A percentile compares a stretch with the other conserved stretches of the same genome.
phyloP scores from a whole-genome alignment of 306 rosid genomes.

The Amphicarpaea edgeworthii region DNA sequence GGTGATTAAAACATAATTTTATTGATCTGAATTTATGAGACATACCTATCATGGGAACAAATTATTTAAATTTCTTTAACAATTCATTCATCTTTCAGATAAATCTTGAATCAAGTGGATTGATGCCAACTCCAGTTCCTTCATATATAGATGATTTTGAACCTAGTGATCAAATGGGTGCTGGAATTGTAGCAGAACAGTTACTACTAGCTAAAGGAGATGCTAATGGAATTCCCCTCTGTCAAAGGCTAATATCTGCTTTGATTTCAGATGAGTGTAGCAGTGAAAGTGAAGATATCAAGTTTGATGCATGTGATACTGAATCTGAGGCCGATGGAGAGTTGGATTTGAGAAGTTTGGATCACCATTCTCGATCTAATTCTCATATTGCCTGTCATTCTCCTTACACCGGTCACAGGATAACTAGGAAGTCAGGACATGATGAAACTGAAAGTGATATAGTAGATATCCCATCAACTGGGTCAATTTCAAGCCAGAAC shows the following conservation, averaged over 20 bases:
- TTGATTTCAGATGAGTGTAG: conserved; percentile 76
- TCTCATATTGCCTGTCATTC: conserved; percentile 66
- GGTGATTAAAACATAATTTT: conserved; percentile 26
- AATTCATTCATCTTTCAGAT: conserved; percentile 57
- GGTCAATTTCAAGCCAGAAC: conserved; percentile 53
- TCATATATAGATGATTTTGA: conserved; percentile 57
- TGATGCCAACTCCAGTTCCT: conserved; percentile 55
- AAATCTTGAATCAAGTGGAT: conserved; percentile 59
- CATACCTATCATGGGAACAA: conserved; percentile 22
- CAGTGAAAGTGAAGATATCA: conserved; percentile 63
- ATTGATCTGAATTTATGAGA: conserved; percentile 14
- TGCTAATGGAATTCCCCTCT: conserved; percentile 67
- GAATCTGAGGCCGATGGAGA: conserved; percentile 71
- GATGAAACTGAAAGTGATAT: conserved; percentile 57
- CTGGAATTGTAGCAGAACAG: conserved; percentile 56
- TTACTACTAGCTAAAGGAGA: conserved; percentile 57
- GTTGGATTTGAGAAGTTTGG: conserved; percentile 62
- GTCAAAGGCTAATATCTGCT: conserved; percentile 85
- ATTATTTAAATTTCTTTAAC: conserved; percentile 32
- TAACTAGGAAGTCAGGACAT: conserved; percentile 55
- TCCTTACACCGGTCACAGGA: conserved; percentile 65
- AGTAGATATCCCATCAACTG: conserved; percentile 50
- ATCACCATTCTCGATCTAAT: conserved; percentile 53
- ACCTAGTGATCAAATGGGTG: conserved; percentile 51
- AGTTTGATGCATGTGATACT: conserved; percentile 59